These are phyloP conservation scores for Endoconidiophora laricicola DNA, from an alignment of 2,329 filamentous ascomycete species.

Conservation along the genomic window DNA sequence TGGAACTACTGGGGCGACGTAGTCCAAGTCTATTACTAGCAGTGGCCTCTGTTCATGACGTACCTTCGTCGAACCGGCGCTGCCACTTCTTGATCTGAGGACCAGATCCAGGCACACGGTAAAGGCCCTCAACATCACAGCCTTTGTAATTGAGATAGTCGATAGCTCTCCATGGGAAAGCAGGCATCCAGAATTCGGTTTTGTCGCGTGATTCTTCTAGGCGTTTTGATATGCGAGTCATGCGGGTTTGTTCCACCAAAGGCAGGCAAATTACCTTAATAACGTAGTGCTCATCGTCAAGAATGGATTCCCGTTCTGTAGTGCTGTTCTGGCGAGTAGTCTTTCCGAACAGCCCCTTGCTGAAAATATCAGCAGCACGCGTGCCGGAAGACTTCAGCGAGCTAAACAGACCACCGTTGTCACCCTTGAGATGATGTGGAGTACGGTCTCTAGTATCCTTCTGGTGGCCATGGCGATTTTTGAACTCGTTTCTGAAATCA, in stretches of 20 bases:
- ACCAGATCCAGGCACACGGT: conserved; percentile 79
- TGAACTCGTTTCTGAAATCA: too few relatives aligned
- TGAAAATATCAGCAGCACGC: conserved; percentile 63
- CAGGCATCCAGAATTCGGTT: conserved; percentile 98
- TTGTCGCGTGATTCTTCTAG: conserved; percentile 81
- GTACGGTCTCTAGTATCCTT: conserved; percentile 32
- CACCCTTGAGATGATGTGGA: conserved; percentile 29
- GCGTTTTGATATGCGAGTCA: conserved; percentile 78
- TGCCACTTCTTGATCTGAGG: conserved; percentile 90
- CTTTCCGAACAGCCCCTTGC: conserved; percentile 72
- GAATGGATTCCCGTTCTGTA: conserved; percentile 42
- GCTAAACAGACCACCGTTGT: conserved; percentile 39
- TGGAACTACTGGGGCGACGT: background rate
- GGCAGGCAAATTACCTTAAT: conserved; percentile 75
- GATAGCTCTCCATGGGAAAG: conserved; percentile 86
- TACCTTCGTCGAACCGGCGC: conserved; percentile 72
- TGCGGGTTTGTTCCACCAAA: conserved; percentile 74
- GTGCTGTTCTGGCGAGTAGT: conserved; percentile 55
- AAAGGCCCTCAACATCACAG: conserved; percentile 83
- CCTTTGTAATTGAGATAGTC: conserved; percentile 93
- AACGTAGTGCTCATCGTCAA: conserved; percentile 72
- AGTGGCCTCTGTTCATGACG: conserved; percentile 14
- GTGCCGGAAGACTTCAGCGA: conserved; percentile 57
- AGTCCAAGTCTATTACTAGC: background rate
- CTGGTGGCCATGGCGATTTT: conserved; percentile 23